phyloP scores from a whole-genome alignment of 2,329 filamentous ascomycete genomes.

The Paraconiothyrium brasiliense region DNA sequence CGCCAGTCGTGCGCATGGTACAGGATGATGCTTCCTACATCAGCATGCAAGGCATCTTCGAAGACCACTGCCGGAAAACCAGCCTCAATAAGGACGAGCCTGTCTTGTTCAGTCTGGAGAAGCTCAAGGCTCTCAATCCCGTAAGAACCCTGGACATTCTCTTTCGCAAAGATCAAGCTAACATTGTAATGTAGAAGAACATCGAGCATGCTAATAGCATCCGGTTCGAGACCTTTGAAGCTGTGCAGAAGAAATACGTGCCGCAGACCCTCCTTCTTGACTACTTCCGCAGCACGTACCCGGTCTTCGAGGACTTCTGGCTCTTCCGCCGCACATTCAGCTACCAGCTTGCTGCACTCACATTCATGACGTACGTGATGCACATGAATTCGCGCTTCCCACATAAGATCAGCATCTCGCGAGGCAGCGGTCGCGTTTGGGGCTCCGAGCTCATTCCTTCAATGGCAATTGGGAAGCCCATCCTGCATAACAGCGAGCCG shows the following conservation, averaged over 20 bases:
- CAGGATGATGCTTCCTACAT: slow-evolving; percentile 96
- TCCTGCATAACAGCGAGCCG: slow-evolving; percentile 93
- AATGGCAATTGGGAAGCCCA: slow-evolving; percentile 83
- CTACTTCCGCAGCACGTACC: slow-evolving; percentile 89
- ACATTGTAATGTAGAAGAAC: slow-evolving; percentile 63
- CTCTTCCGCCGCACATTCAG: slow-evolving; percentile 97
- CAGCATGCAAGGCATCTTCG: slow-evolving; percentile 92
- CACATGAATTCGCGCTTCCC: slow-evolving; percentile 97
- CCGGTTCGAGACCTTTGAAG: slow-evolving; percentile 89
- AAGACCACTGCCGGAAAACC: slow-evolving; percentile 91
- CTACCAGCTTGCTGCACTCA: slow-evolving; percentile 92
- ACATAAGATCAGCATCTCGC: slow-evolving; percentile 92
- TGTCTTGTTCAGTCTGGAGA: slow-evolving; percentile 93
- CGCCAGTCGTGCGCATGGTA: slow-evolving; percentile 92
- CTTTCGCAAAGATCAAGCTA: background rate
- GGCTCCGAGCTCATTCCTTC: slow-evolving; percentile 91
- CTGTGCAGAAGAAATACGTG: slow-evolving; percentile 94
- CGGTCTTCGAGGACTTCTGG: slow-evolving; percentile 94
- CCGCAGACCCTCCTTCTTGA: slow-evolving; percentile 82
- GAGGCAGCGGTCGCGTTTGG: slow-evolving; percentile 92
- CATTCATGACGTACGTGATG: slow-evolving; percentile 98
- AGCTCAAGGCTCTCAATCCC: slow-evolving; percentile 74
- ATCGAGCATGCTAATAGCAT: slow-evolving; percentile 76
- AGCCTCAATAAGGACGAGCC: slow-evolving; percentile 94
- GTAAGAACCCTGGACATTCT: slow-evolving; percentile 31